These are phyloP conservation scores for Boletus vermiculosoides DNA, from an alignment of 768 basidiomycete genomes.

Conservation along the genomic window DNA sequence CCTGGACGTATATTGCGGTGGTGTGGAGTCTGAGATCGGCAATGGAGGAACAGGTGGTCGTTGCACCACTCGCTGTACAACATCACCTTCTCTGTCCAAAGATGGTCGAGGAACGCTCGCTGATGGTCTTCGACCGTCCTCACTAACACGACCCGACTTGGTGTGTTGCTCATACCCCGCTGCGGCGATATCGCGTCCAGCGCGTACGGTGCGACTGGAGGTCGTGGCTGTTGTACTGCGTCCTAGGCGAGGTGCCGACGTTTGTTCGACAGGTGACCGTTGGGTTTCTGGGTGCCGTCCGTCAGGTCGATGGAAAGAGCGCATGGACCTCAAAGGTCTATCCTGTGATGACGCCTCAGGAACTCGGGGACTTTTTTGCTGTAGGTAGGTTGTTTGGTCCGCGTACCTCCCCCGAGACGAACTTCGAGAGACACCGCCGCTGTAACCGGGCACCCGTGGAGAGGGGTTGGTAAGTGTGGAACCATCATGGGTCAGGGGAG, in stretches of 20 bases:
- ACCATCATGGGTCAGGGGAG: constrained; percentile 10
- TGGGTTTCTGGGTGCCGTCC: constrained; percentile 35
- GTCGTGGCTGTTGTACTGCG: constrained; percentile 37
- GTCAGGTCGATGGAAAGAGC: constrained; percentile 60
- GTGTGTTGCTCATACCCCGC: constrained; percentile 17
- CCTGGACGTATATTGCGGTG: constrained; percentile 30
- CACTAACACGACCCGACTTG: constrained; percentile 26
- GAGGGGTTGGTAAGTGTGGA: constrained; percentile 9
- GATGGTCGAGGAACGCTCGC: constrained; percentile 21
- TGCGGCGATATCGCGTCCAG: constrained; percentile 16
- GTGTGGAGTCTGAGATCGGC: constrained; percentile 35
- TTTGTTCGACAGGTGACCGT: constrained; percentile 33
- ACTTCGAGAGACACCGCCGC: constrained; percentile 19
- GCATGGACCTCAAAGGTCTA: constrained; percentile 44
- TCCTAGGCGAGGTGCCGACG: constrained; percentile 30
- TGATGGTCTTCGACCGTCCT: constrained; percentile 26
- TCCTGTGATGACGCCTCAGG: constrained; percentile 22
- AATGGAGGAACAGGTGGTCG: constrained; percentile 41
- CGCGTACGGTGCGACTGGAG: constrained; percentile 12
- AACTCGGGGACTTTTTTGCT: constrained; percentile 22
- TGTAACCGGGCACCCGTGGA: constrained; percentile 10
- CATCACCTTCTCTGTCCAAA: constrained; percentile 23
- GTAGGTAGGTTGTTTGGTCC: constrained; percentile 15
- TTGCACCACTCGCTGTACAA: constrained; percentile 25
- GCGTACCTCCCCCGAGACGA: constrained; percentile 19